Percentiles rank a stretch among this genome's conserved stretches.
Conservation (phyloP, 164 flowering plant species). For the Pachysandra terminalis region DNA sequence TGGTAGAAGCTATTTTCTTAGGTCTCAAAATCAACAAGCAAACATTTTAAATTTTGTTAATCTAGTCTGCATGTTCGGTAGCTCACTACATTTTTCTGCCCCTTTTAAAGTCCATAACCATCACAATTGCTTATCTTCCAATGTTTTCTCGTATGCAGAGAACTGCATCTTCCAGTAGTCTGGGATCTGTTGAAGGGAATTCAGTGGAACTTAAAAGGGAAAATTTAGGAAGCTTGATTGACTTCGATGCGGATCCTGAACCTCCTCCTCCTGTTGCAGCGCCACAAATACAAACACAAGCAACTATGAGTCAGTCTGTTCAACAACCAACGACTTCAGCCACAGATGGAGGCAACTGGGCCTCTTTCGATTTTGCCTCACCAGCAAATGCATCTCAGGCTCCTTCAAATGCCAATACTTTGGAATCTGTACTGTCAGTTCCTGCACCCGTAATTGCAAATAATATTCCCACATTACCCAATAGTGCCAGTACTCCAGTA, state of each 20-base stretch:
- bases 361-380: slow-evolving; percentile 68
- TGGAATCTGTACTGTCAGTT: slow-evolving; percentile 59
- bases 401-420: slow-evolving; percentile 37
- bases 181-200: slow-evolving; percentile 61
- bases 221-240: slow-evolving; percentile 68
- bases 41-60: too few species aligned
- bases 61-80: too few species aligned
- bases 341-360: slow-evolving; percentile 75
- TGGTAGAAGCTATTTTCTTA: too few species aligned
- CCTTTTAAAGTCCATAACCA: too few species aligned
- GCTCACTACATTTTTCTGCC: too few species aligned
- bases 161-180: slow-evolving; percentile 79
- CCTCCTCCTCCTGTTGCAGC: slow-evolving; percentile 42
- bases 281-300: slow-evolving; percentile 33
- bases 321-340: slow-evolving; percentile 37
- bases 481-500: slow-evolving; percentile 4
- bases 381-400: slow-evolving; percentile 39
- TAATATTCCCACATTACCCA: slow-evolving; percentile 19
- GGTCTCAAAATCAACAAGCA: too few species aligned
- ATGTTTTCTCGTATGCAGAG: slow-evolving; percentile 43
- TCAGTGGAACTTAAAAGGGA: slow-evolving; percentile 53
- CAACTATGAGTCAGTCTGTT: slow-evolving; percentile 26
- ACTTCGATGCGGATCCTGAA: slow-evolving; percentile 83
- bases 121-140: too few species aligned
- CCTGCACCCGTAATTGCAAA: slow-evolving; percentile 40